Base-by-base conservation (phyloP, 192 early-diverging fungal genomes). In the Spinellus fusiger region DNA sequence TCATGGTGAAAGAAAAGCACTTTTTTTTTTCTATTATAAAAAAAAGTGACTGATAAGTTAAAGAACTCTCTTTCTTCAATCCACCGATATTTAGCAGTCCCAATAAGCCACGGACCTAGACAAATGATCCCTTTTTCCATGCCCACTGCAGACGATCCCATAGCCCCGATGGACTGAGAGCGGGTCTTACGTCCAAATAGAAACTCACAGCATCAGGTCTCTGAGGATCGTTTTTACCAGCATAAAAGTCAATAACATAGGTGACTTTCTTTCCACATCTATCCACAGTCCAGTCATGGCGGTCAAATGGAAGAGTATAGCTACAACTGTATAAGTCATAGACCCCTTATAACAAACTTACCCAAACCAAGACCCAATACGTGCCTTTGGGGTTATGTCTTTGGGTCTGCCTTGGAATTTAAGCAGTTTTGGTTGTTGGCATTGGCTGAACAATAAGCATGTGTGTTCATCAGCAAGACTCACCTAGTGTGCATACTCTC, bases 231-330 rank as follows among this genome's bases (percentile, higher is more conserved):
- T 75, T 68, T 37, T 76, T 79, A 37, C 92, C 94, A 9, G 84
- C 77, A 64, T 96, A 96, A 67, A 91, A 96, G 53, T 96, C 94
- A 60, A 97, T 94, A 7, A 97, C 81, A 62, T 97, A 97, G 1
- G 80, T 80, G 7, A 94, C 89, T 5, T 78, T 73, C 64, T 88
- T 84, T 16, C 92, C 94, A 54, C 94, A 97, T n/a, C 94, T 72
- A 65, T 93, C 91, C 0, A 97, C 84, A 4, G 84, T 85, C 94
- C 94, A 97, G 70, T 97, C 93, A 66, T 97, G 94, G 18, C 93
- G 80, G 61, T 97, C 94, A 62, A 97, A 97, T 10, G 94, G 93
- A 32, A 84, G 65, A 26, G 77, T 85, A 63, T 93, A 93, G 31
- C 83, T 87, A n/a, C n/a, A n/a, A n/a, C n/a, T n/a, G n/a, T n/a